Evolutionary conservation across 2,329 filamentous ascomycete species (phyloP), one percentile per base, ranked within the genome.

Genomic region (Pestalotiopsis sp.): DNA sequence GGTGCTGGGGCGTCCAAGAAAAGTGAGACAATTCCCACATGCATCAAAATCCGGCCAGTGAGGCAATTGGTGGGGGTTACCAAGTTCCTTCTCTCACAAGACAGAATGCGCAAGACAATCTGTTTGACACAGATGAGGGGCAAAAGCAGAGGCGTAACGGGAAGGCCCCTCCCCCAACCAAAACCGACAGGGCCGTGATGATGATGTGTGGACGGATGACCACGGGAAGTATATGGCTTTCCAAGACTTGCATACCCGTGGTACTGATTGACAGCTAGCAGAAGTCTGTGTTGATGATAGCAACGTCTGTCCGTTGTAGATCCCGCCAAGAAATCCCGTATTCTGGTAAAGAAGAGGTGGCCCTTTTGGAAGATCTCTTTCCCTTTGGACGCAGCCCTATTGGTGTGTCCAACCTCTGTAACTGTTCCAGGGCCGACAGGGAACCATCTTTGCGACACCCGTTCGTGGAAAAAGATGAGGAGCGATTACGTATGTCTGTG

Each of bases 401-500:
- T 36, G 31, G 31, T 36, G 7, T 36, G 31, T 36, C 9, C 5
- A 2, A 9, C 31, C 31, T 36, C 31, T 36, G 31, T 36, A 36
- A 36, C 31, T 36, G 31, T 36, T 36, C 31, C 31, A 36, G 31
- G 31, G 31, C 31, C 31, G 31, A 36, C 31, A 36, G 31, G 31
- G 31, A 36, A 36, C 31, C 31, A 36, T 36, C 7, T 36, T 36
- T 36, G 31, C 31, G 31, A 36, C 31, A 36, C 2, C 31, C 31
- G 60, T 31, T n/a, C 25, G 4, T 5, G 17, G 4, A 66, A 4
- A 25, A 27, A n/a, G 41, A 12, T 17, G 64, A 57, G 64, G 64
- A 39, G 64, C 25, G 52, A 67, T 67, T 67, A 67, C 65, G 65
- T 67, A 61, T 67, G 65, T 66, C 57, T 7, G 12, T 45, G 56